These are phyloP conservation scores for Gymnopus androsaceus DNA, from an alignment of 1,284 basidiomycete species.

Conservation along the genomic window DNA sequence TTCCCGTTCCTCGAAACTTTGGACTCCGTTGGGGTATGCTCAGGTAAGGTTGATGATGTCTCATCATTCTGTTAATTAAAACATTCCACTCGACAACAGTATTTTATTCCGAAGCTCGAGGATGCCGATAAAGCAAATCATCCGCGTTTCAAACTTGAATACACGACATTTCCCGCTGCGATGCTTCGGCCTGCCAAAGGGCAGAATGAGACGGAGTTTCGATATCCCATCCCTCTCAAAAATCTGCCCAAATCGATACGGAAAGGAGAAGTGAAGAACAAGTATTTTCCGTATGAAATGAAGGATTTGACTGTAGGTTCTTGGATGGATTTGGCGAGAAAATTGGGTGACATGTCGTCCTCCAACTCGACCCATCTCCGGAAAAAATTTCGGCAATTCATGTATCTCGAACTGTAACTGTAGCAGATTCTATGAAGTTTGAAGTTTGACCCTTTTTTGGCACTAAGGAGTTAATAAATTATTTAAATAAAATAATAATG, in stretches of 20 bases:
- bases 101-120: conserved; percentile 74
- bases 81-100: conserved; percentile 41
- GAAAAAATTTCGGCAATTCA: conserved; percentile 63
- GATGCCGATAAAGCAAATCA: conserved; percentile 51
- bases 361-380: conserved; percentile 64
- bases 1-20: conserved; percentile 67
- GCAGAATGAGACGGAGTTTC: conserved; percentile 20
- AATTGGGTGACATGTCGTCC: conserved; percentile 58
- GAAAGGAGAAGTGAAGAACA: conserved; percentile 45
- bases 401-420: conserved; percentile 65
- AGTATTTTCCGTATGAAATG: conserved; percentile 72
- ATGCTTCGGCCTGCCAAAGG: conserved; percentile 37
- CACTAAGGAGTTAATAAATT: too few species aligned
- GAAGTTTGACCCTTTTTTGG: too few species aligned
- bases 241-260: conserved; percentile 63
- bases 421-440: too few species aligned
- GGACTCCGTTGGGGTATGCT: conserved; percentile 79
- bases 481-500: too few species aligned
- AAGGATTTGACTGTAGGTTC: conserved; percentile 76
- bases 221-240: conserved; percentile 60
- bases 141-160: conserved; percentile 78
- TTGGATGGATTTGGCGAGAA: conserved; percentile 73
- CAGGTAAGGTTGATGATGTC: conserved; percentile 52
- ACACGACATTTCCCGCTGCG: conserved; percentile 62
- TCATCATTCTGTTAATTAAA: not conserved